Conservation (phyloP, 2,329 filamentous ascomycete genomes). For the Rhexocercosporidium sp. region DNA sequence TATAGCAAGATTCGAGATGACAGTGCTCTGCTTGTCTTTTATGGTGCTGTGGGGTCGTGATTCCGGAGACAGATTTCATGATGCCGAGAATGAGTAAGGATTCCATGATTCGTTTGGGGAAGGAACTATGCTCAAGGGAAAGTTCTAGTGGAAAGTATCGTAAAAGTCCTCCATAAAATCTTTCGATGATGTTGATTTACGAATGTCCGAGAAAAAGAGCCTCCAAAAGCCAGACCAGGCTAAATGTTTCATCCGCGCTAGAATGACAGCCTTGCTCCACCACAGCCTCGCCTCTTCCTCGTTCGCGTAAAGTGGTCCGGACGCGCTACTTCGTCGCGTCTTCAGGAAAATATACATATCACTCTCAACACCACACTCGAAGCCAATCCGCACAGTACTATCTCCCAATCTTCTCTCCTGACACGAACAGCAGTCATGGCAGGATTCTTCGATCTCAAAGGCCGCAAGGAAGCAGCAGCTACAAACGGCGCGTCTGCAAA, state of each 20-base stretch:
- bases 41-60: too few species aligned
- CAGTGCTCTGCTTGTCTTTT: too few species aligned
- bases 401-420: background rate
- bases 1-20: too few species aligned
- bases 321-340: constrained; percentile 20
- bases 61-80: too few species aligned
- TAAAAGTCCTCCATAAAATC: too few species aligned
- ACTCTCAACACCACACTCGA: background rate
- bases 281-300: constrained; percentile 12
- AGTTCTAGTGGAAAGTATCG: too few species aligned
- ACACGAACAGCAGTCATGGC: constrained; percentile 61
- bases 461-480: constrained; percentile 78
- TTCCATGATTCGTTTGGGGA: too few species aligned
- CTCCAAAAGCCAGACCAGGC: background rate
- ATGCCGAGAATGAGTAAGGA: too few species aligned
- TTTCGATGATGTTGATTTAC: background rate
- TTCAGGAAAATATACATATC: constrained; percentile 1
- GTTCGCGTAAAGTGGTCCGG: constrained; percentile 23
- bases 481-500: constrained; percentile 70
- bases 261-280: background rate
- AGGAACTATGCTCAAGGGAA: too few species aligned
- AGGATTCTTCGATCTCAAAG: constrained; percentile 95
- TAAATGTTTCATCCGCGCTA: background rate
- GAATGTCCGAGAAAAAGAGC: background rate
- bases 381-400: background rate